A percentile compares a stretch with the other conserved stretches of the same genome.
These are phyloP conservation scores for Yarrowia sp. DNA, from an alignment of 805 yeast species.

Conservation along the genomic window DNA sequence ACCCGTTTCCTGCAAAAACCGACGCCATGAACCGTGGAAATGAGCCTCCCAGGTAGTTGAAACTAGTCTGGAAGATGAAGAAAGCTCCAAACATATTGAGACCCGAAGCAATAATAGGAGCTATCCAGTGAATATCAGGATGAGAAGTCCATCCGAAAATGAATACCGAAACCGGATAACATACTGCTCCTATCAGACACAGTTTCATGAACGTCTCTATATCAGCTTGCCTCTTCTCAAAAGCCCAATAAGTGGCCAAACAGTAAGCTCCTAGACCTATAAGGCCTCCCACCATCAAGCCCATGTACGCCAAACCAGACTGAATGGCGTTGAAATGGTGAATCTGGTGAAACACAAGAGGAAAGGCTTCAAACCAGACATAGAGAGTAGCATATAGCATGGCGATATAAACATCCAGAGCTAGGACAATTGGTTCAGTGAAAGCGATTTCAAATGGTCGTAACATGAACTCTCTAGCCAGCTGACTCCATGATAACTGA, in stretches of 20 bases:
- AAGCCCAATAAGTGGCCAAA: slow-evolving; percentile 5
- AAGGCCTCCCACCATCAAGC: slow-evolving; percentile 46
- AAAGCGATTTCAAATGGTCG: slow-evolving; percentile 47
- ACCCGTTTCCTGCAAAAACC: slow-evolving; percentile 54
- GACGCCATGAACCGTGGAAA: slow-evolving; percentile 54
- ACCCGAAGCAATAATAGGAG: slow-evolving; percentile 48
- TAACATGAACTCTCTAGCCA: slow-evolving; percentile 30
- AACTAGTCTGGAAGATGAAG: slow-evolving; percentile 51
- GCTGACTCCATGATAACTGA: slow-evolving; percentile 21
- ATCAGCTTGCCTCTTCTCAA: not conserved
- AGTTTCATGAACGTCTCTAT: slow-evolving; percentile 4
- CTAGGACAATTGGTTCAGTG: slow-evolving; percentile 52
- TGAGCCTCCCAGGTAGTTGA: slow-evolving; percentile 50
- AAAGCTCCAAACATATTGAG: slow-evolving; percentile 46
- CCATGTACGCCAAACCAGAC: slow-evolving; percentile 46
- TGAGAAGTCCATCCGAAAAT: slow-evolving; percentile 53
- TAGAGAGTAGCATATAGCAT: slow-evolving; percentile 51
- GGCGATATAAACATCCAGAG: slow-evolving; percentile 50
- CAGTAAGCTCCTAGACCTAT: slow-evolving; percentile 28
- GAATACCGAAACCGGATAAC: slow-evolving; percentile 47
- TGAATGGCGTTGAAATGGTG: slow-evolving; percentile 48
- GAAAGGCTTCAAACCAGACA: slow-evolving; percentile 59
- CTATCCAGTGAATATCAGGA: slow-evolving; percentile 48
- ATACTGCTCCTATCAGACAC: slow-evolving; percentile 45
- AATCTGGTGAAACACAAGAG: slow-evolving; percentile 47